Percentiles rank a stretch among this genome's conserved stretches.
These are phyloP conservation scores for Cymbidium sinense DNA, from an alignment of 106 monocot species.

Conservation along the genomic window DNA sequence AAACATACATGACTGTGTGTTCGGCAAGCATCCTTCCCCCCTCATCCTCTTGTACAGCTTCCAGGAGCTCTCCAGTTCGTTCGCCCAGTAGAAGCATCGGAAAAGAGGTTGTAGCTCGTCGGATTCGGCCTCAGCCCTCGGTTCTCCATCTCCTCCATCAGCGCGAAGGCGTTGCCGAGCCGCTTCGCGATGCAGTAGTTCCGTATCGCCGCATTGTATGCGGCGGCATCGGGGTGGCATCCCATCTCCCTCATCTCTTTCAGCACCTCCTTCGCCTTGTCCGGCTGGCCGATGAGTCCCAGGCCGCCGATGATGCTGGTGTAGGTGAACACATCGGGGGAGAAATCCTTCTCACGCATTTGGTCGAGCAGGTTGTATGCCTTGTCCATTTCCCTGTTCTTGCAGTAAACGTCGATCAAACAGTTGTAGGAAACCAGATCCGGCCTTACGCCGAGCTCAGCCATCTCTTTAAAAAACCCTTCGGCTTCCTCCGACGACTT, in stretches of 20 bases:
- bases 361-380: constrained; percentile 33
- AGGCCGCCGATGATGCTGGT: constrained; percentile 84
- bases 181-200: constrained; percentile 91
- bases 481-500: constrained; percentile 71
- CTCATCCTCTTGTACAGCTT: constrained; percentile 63
- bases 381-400: constrained; percentile 47
- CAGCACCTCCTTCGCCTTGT: constrained; percentile 61
- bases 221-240: constrained; percentile 64
- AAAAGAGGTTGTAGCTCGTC: constrained; percentile 80
- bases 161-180: constrained; percentile 43
- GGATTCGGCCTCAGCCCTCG: constrained; percentile 56
- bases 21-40: constrained; percentile 53
- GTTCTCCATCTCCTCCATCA: constrained; percentile 70
- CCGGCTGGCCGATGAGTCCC: constrained; percentile 78
- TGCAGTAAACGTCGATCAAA: constrained; percentile 77
- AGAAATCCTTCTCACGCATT: constrained; percentile 41
- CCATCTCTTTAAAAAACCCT: constrained; percentile 63
- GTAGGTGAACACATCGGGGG: constrained; percentile 65
- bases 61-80: constrained; percentile 58
- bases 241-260: constrained; percentile 83
- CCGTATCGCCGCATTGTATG: constrained; percentile 79
- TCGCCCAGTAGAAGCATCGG: constrained; percentile 68
- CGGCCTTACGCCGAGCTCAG: constrained; percentile 42
- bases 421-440: constrained; percentile 81
- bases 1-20: constrained; percentile 86